These are phyloP conservation scores for Pythium monospermum DNA, from an alignment of 352 stramenopile species.

Conservation along the genomic window DNA sequence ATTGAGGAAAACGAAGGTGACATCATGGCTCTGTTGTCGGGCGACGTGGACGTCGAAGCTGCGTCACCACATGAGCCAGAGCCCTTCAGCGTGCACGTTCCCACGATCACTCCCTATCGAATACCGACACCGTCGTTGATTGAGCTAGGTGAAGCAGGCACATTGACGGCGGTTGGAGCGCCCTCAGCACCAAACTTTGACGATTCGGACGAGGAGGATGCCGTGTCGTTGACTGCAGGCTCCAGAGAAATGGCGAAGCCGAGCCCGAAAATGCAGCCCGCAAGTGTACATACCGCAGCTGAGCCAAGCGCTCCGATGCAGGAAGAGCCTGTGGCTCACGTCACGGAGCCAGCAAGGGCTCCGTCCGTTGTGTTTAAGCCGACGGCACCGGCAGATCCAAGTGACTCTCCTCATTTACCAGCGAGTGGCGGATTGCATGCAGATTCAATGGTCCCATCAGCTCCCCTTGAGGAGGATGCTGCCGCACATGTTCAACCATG, in stretches of 20 bases:
- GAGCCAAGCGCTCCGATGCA: no score
- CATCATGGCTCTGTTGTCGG: conserved; percentile 41
- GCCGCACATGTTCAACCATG: conserved; percentile 6
- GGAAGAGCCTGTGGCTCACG: no score
- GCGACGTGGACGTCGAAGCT: no score
- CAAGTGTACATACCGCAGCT: neutral
- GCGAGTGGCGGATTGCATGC: neutral
- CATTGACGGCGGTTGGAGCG: conserved; percentile 11
- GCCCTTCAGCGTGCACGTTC: no score
- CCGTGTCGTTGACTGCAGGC: no score
- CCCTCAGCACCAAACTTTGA: conserved; percentile 39
- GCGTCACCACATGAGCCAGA: no score
- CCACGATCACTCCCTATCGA: conserved; percentile 11
- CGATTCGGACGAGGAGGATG: conserved; percentile 35
- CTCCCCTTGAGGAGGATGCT: conserved; percentile 22
- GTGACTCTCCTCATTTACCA: conserved; percentile 18
- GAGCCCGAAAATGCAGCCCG: neutral
- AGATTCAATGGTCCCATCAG: conserved; percentile 11
- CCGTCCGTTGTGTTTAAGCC: conserved; percentile 4
- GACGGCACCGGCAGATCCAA: conserved; percentile 18
- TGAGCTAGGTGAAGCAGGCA: neutral
- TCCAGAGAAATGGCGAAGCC: no score
- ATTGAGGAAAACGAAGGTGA: conserved; percentile 60
- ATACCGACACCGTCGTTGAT: conserved; percentile 14
- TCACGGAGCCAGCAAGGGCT: neutral